Base-by-base conservation (phyloP, 2,329 filamentous ascomycete genomes). In the Hirsutella thompsonii region DNA sequence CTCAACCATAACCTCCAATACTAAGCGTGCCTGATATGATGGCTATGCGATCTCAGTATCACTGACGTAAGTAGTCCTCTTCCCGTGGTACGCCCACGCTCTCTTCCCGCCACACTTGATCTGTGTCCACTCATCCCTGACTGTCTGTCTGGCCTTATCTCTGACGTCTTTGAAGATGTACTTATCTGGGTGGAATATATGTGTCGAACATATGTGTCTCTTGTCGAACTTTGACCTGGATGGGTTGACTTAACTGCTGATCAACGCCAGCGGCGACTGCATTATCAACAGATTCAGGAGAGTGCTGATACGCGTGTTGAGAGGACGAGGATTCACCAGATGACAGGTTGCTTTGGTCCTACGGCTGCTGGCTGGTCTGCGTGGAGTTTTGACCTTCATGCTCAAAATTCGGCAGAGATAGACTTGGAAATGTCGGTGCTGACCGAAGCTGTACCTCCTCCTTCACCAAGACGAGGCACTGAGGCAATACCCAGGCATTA, bases 401-500 rank as follows among this genome's bases (percentile, higher is more conserved):
- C 34, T 36, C 11, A 3, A 20, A 21, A 21, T 36, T 20, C 34
- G 19, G 37, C 47, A 18, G 32, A 33, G n/a, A 33, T 33, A 20
- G 33, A 35, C 33, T 35, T 20, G 36, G 21, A 26, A 37, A 3
- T n/a, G 21, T 37, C 36, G 26, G 37, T 39, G 20, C 36, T n/a
- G 20, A 16, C 20, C 20, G 36, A n/a, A 37, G 36, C n/a, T 20
- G 38, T 11, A 35, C 5, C 20, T 29, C 20, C 18, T 40, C 16
- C 20, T 34, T 40, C 5, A 36, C 30, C 30, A 35, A 23, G 11
- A 32, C 16, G 36, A 43, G 29, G 13, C 36, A 39, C 26, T 39
- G 32, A 19, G 36, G 33, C 26, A 43, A 43, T 35, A 44, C 41
- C 21, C 28, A 30, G 39, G 45, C 38, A 29, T 38, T 39, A 21